phyloP scores from a whole-genome alignment of 345 rosid genomes.

The Pelargonium nanum region DNA sequence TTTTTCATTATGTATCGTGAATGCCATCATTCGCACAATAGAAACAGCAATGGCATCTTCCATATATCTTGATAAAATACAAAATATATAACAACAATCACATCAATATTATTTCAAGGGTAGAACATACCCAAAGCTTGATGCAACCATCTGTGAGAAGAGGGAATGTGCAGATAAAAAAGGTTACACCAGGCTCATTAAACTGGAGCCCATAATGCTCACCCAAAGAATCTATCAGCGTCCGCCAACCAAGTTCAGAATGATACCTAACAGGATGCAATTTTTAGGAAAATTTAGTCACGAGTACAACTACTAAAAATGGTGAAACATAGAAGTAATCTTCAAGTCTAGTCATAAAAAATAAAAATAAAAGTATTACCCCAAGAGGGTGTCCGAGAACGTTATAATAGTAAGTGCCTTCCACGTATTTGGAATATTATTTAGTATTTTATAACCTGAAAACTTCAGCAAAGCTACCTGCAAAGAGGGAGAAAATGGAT shows the following conservation, averaged over 20 bases:
- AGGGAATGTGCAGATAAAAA: conserved; percentile 65
- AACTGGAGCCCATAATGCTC: conserved; percentile 82
- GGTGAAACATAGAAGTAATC: not conserved
- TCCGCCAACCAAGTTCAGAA: conserved; percentile 91
- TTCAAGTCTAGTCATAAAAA: not conserved
- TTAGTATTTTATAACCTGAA: conserved; percentile 75
- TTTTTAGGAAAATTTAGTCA: not conserved
- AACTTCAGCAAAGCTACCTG: conserved; percentile 94
- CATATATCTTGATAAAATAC: not conserved
- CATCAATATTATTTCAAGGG: too few species aligned
- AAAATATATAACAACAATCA: not conserved
- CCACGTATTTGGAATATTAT: conserved; percentile 76
- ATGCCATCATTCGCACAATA: not conserved
- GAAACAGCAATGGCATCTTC: not conserved
- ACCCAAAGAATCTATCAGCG: conserved; percentile 55
- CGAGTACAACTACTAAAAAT: not conserved
- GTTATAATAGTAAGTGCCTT: conserved; percentile 84
- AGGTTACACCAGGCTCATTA: conserved; percentile 52
- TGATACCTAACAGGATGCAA: conserved; percentile 50
- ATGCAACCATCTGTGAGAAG: conserved; percentile 70
- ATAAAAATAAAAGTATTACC: conserved; percentile 30
- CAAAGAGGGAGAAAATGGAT: conserved; percentile 12
- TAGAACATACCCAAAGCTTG: conserved; percentile 76
- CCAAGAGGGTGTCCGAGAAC: conserved; percentile 67
- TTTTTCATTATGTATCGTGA: not conserved